Evolutionary conservation across 208 protist genomes (phyloP).

Genomic region (Leptomonas pyrrhocoris): DNA sequence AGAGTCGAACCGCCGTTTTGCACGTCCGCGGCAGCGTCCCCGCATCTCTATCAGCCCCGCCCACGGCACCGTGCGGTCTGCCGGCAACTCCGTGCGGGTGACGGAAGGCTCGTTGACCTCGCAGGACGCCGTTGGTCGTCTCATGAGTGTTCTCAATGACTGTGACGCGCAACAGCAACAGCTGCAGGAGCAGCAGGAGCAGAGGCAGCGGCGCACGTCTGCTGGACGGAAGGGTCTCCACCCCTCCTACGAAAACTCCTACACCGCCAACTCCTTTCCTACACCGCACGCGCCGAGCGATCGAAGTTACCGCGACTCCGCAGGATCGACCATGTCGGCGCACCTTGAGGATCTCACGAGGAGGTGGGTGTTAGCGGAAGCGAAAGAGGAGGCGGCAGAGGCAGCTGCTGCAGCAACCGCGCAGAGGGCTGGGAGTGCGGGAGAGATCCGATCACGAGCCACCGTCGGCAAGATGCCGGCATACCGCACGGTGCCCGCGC

Average conservation of each 20-base stretch:
- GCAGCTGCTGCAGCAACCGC: background rate
- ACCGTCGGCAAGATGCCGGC: slow-evolving; percentile 11
- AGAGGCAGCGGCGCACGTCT: background rate
- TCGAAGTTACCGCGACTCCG: background rate
- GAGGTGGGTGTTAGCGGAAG: slow-evolving; percentile 14
- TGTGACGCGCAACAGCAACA: slow-evolving; percentile 3
- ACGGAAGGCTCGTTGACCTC: background rate
- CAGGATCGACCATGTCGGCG: background rate
- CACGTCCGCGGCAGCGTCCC: slow-evolving; percentile 7
- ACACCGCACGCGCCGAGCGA: background rate
- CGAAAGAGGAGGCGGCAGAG: background rate
- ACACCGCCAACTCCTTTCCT: background rate
- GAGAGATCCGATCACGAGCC: background rate
- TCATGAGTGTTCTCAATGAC: slow-evolving; percentile 11
- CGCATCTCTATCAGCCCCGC: background rate
- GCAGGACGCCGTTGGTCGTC: slow-evolving; percentile 15
- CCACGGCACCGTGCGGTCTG: background rate
- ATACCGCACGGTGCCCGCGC: background rate
- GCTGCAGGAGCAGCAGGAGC: background rate
- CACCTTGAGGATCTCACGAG: slow-evolving; percentile 7
- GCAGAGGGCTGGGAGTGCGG: background rate
- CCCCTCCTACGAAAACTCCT: slow-evolving; percentile 4
- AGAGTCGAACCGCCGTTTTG: background rate
- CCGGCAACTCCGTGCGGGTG: background rate
- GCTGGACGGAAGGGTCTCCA: background rate